Evolutionary conservation across 345 rosid genomes (phyloP).

Genomic region (Brassica juncea): DNA sequence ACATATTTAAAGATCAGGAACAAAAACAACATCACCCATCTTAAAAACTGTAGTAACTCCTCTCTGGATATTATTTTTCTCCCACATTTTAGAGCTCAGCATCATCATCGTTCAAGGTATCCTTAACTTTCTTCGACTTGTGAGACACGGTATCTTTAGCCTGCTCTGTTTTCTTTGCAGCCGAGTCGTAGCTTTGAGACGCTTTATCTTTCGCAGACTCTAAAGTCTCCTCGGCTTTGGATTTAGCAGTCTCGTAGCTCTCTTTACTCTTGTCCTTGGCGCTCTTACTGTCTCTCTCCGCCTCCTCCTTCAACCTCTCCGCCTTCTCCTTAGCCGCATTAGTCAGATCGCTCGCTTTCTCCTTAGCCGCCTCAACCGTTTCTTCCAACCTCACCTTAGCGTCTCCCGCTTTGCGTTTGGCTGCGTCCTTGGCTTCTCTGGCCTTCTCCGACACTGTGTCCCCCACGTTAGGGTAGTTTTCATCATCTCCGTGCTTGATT

Average conservation of each 20-base stretch:
- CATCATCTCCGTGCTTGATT: slow-evolving; percentile 17
- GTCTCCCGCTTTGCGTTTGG: slow-evolving; percentile 33
- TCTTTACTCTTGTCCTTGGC: slow-evolving; percentile 36
- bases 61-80: not conserved
- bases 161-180: slow-evolving; percentile 32
- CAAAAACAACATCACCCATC: not conserved
- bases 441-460: slow-evolving; percentile 36
- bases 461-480: slow-evolving; percentile 22
- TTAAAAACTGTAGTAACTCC: not conserved
- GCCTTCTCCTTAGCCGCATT: slow-evolving; percentile 41
- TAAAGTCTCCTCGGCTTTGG: slow-evolving; percentile 25
- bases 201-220: slow-evolving; percentile 39
- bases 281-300: slow-evolving; percentile 23
- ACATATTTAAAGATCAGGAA: slow-evolving; percentile 8
- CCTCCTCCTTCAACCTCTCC: slow-evolving; percentile 26
- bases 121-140: slow-evolving; percentile 37
- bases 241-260: slow-evolving; percentile 29
- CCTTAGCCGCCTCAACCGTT: slow-evolving; percentile 28
- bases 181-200: slow-evolving; percentile 31
- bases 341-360: slow-evolving; percentile 35
- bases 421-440: slow-evolving; percentile 26
- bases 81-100: slow-evolving; percentile 32
- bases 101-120: slow-evolving; percentile 28
- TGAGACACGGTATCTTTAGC: slow-evolving; percentile 35
- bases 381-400: slow-evolving; percentile 36